A percentile compares a stretch with the other conserved stretches of the same genome.
phyloP scores from a whole-genome alignment of 1,139 yeast genomes.

The Chernovozyma aurita region DNA sequence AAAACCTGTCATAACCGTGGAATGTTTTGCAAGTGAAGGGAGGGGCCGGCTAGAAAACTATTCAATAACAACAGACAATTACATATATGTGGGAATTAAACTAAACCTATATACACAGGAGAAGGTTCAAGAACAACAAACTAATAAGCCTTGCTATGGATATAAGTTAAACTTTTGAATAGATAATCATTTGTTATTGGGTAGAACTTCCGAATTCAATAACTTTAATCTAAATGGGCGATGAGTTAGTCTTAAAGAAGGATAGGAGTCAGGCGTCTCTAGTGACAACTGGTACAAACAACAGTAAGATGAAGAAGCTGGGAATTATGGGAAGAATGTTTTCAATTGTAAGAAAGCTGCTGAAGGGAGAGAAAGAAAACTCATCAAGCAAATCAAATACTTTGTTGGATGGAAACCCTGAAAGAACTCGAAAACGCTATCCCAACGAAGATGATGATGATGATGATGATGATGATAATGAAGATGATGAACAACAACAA shows the following conservation, averaged over 20 bases:
- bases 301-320: constrained; percentile 2
- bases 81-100: too few species aligned
- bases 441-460: neutral
- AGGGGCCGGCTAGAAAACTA: neutral
- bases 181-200: too few species aligned
- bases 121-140: too few species aligned
- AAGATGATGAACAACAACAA: neutral
- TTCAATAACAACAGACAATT: neutral
- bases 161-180: too few species aligned
- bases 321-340: constrained; percentile 6
- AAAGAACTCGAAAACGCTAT: neutral
- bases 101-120: too few species aligned
- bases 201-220: too few species aligned
- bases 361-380: neutral
- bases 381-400: neutral
- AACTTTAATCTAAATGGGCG: constrained; percentile 2
- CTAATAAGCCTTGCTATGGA: too few species aligned
- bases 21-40: constrained; percentile 1
- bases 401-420: neutral
- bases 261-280: constrained; percentile 5
- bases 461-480: neutral
- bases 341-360: constrained; percentile 6
- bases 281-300: constrained; percentile 1
- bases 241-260: constrained; percentile 4
- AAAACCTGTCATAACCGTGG: neutral